Conservation (phyloP, 306 rosid species). For the Inga oerstediana region DNA sequence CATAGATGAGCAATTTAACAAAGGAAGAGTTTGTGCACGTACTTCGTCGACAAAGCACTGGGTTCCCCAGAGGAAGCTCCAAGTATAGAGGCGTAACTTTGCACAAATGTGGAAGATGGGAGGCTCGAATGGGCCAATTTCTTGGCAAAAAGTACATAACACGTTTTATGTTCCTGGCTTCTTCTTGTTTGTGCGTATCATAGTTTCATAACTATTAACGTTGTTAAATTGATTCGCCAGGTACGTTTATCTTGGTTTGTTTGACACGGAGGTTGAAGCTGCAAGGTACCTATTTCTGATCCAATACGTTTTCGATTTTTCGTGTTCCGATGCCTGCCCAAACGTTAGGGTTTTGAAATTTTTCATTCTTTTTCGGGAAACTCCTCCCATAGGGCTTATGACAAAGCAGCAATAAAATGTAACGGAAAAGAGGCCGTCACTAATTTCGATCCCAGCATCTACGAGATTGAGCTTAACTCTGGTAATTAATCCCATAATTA, state of each 20-base stretch:
- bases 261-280: constrained; percentile 94
- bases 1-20: constrained; percentile 84
- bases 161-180: neutral
- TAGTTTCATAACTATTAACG: neutral
- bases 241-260: constrained; percentile 91
- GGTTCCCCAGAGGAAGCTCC: constrained; percentile 99
- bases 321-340: neutral
- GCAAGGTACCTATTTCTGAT: constrained; percentile 63
- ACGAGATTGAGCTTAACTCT: constrained; percentile 76
- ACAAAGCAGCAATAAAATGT: constrained; percentile 97
- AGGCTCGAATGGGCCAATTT: constrained; percentile 98
- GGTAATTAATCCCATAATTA: constrained; percentile 62
- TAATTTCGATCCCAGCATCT: constrained; percentile 93
- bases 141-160: constrained; percentile 80
- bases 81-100: constrained; percentile 97
- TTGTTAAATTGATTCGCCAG: constrained; percentile 46
- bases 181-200: neutral
- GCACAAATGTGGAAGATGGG: constrained; percentile 99
- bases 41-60: constrained; percentile 99
- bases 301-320: neutral
- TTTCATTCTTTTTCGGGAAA: neutral
- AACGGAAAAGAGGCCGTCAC: constrained; percentile 99
- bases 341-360: constrained; percentile 36
- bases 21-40: constrained; percentile 99
- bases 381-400: constrained; percentile 74